Conservation (phyloP, 805 yeast species). For the Yamadazyma insecticola region DNA sequence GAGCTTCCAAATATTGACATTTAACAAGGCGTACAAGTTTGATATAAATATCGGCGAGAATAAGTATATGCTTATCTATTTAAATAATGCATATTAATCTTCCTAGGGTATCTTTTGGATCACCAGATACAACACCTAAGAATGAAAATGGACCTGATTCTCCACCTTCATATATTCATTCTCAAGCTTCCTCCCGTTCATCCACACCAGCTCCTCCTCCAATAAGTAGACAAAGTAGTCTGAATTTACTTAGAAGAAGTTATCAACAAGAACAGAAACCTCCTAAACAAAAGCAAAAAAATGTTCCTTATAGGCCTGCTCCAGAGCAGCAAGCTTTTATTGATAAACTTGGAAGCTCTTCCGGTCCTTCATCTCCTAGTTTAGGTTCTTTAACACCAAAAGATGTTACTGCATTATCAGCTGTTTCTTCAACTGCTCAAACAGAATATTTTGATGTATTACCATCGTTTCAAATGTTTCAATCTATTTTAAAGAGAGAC, state of each 20-base stretch:
- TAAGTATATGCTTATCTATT: too few relatives aligned
- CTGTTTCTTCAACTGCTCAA: slow-evolving; percentile 23
- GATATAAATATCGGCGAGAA: too few relatives aligned
- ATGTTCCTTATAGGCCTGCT: slow-evolving; percentile 31
- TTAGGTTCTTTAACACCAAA: too few relatives aligned
- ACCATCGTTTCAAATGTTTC: slow-evolving; percentile 69
- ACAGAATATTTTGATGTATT: slow-evolving; percentile 50
- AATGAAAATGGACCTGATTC: slow-evolving; percentile 1
- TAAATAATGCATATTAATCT: too few relatives aligned
- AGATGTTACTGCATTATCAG: slow-evolving; percentile 16
- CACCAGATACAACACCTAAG: too few relatives aligned
- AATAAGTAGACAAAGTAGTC: slow-evolving; percentile 8
- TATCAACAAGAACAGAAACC: too few relatives aligned
- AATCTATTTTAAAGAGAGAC: slow-evolving; percentile 42
- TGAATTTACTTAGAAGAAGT: slow-evolving; percentile 7
- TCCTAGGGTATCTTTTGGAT: too few relatives aligned
- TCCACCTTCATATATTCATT: slow-evolving; percentile 9
- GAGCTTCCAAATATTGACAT: too few relatives aligned
- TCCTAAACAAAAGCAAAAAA: slow-evolving; percentile 8
- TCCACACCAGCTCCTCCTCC: slow-evolving; percentile 6
- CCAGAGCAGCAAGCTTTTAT: slow-evolving; percentile 32
- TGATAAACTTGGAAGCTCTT: slow-evolving; percentile 16
- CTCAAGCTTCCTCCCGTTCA: slow-evolving; percentile 2
- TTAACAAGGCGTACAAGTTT: too few relatives aligned
- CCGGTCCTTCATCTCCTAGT: slow-evolving; percentile 4